Evolutionary conservation across 2,329 filamentous ascomycete species (phyloP).

Genomic region (Tolypocladium ovalisporum): DNA sequence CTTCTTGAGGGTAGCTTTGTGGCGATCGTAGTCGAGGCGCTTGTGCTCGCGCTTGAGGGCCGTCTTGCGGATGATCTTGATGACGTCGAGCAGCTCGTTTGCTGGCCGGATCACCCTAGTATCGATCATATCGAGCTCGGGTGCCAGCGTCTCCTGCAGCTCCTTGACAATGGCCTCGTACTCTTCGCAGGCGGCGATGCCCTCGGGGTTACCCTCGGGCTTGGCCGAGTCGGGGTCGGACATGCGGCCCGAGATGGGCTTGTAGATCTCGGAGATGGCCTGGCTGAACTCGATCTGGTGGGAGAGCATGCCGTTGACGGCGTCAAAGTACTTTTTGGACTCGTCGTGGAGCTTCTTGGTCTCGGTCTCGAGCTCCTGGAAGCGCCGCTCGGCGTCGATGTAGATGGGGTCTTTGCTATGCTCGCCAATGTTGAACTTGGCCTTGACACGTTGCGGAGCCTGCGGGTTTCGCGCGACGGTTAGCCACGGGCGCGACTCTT

Average conservation of each 20-base stretch:
- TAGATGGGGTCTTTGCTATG: slow-evolving; percentile 93
- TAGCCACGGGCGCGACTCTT: not conserved
- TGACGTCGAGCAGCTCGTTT: slow-evolving; percentile 84
- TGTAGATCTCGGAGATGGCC: slow-evolving; percentile 93
- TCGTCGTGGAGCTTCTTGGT: slow-evolving; percentile 97
- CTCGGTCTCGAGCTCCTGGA: slow-evolving; percentile 86
- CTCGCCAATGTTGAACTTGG: slow-evolving; percentile 91
- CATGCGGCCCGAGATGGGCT: slow-evolving; percentile 90
- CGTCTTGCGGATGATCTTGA: slow-evolving; percentile 90
- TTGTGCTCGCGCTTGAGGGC: slow-evolving; percentile 91
- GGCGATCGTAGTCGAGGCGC: slow-evolving; percentile 90
- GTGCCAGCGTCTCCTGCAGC: slow-evolving; percentile 74
- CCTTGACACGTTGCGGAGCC: slow-evolving; percentile 87
- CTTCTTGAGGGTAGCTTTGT: slow-evolving; percentile 76
- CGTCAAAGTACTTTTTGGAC: slow-evolving; percentile 92
- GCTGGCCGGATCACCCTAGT: slow-evolving; percentile 81
- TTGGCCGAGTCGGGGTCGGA: slow-evolving; percentile 82
- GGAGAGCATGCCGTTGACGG: slow-evolving; percentile 94
- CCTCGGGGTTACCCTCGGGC: slow-evolving; percentile 79
- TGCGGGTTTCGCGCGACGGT: slow-evolving; percentile 12
- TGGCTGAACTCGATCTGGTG: slow-evolving; percentile 98
- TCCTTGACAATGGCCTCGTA: slow-evolving; percentile 88
- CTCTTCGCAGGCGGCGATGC: slow-evolving; percentile 90
- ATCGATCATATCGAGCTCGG: slow-evolving; percentile 97
- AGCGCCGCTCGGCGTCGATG: slow-evolving; percentile 85